These are phyloP conservation scores for Oryza longistaminata DNA, from an alignment of 176 grass and related monocot species.

Conservation along the genomic window DNA sequence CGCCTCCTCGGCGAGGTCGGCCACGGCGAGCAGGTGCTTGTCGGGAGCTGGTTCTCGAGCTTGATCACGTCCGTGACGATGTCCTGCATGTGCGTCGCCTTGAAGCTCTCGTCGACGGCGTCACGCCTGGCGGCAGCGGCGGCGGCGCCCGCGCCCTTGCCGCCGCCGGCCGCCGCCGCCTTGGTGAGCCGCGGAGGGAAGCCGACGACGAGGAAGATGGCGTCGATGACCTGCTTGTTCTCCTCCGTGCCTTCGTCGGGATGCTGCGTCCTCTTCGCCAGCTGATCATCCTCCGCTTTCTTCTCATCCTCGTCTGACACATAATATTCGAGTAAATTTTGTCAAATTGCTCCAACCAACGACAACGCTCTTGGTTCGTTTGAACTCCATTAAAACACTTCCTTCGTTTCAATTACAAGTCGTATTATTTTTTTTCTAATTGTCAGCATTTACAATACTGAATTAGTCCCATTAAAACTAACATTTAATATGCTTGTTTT, in stretches of 20 bases:
- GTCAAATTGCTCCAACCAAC: too few species aligned
- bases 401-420: too few species aligned
- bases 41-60: constrained; percentile 51
- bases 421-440: too few species aligned
- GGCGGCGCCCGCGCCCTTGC: neutral
- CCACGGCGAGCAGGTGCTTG: constrained; percentile 4
- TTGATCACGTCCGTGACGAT: constrained; percentile 59
- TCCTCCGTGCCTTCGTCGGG: neutral
- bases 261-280: neutral
- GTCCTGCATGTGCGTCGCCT: constrained; percentile 41
- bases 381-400: too few species aligned
- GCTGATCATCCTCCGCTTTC: too few species aligned
- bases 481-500: too few species aligned
- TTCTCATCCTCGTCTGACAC: too few species aligned
- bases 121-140: neutral
- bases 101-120: constrained; percentile 32
- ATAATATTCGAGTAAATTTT: too few species aligned
- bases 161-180: neutral
- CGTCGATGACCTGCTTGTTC: constrained; percentile 17
- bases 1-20: neutral
- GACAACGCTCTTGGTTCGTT: too few species aligned
- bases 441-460: too few species aligned
- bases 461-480: too few species aligned
- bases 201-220: constrained; percentile 57
- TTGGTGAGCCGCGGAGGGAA: constrained; percentile 38